phyloP scores from a whole-genome alignment of 2,329 filamentous ascomycete species.

The Claviceps arundinis region DNA sequence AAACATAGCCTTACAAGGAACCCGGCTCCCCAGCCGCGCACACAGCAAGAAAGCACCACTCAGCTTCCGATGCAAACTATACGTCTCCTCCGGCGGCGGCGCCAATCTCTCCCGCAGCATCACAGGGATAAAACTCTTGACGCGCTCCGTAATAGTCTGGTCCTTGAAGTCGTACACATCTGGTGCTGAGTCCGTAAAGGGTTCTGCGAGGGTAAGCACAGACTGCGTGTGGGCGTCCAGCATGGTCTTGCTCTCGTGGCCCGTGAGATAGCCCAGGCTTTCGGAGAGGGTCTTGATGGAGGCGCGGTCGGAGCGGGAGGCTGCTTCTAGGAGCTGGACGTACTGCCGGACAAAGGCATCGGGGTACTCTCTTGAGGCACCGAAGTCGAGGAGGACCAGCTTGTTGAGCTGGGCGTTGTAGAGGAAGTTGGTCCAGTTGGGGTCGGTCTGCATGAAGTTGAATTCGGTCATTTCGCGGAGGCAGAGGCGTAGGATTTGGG shows the following conservation, averaged over 20 bases:
- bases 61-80: conserved; percentile 85
- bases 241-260: conserved; percentile 76
- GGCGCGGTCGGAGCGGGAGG: conserved; percentile 54
- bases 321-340: conserved; percentile 65
- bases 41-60: conserved; percentile 92
- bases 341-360: conserved; percentile 69
- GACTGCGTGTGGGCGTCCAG: conserved; percentile 79
- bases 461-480: conserved; percentile 89
- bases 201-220: conserved; percentile 82
- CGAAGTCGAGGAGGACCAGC: conserved; percentile 90
- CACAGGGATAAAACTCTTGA: conserved; percentile 74
- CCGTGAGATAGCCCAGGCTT: conserved; percentile 80
- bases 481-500: conserved; percentile 81
- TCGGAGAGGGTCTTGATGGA: conserved; percentile 56
- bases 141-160: conserved; percentile 93
- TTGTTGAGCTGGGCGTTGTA: conserved; percentile 61
- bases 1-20: conserved; percentile 74
- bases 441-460: conserved; percentile 97
- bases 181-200: conserved; percentile 64
- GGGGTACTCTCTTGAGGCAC: conserved; percentile 78
- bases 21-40: conserved; percentile 69
- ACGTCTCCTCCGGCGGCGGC: conserved; percentile 94
- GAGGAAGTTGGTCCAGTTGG: conserved; percentile 98
- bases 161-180: conserved; percentile 83
- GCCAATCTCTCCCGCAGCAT: conserved; percentile 84